Percentiles rank a stretch among this genome's conserved stretches.
phyloP scores from a whole-genome alignment of 2,329 filamentous ascomycete species.

The Dactylellina haptotyla region DNA sequence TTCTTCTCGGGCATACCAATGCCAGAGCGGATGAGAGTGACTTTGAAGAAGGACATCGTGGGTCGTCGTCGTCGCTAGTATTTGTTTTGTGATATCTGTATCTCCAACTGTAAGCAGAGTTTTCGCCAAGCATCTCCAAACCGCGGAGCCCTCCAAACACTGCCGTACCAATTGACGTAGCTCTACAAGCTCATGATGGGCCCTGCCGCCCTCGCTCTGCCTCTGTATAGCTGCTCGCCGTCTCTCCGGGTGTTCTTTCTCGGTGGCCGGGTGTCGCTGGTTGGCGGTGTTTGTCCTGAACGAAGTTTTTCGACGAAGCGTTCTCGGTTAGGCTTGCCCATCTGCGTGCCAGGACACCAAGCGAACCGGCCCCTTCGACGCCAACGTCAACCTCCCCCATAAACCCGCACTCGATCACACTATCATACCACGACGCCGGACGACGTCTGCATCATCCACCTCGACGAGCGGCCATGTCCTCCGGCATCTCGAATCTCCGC shows the following conservation, averaged over 20 bases:
- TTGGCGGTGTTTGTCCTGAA: neutral
- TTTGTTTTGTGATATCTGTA: slow-evolving; percentile 21
- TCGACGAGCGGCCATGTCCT: slow-evolving; percentile 18
- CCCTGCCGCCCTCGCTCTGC: neutral
- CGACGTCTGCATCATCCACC: no score
- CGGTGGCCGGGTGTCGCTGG: neutral
- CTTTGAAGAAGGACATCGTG: slow-evolving; percentile 83
- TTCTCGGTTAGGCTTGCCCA: slow-evolving; percentile 31
- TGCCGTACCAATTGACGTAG: slow-evolving; percentile 11
- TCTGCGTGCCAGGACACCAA: neutral
- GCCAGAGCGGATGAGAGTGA: slow-evolving; percentile 86
- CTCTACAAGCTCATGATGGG: slow-evolving; percentile 25
- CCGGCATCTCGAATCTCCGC: neutral
- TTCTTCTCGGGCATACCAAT: slow-evolving; percentile 87
- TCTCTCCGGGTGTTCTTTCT: neutral
- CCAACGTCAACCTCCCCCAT: slow-evolving; percentile 8
- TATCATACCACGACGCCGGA: no score
- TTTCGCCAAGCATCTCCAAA: neutral
- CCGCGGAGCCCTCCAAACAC: neutral
- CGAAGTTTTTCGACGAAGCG: neutral
- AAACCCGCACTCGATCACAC: neutral
- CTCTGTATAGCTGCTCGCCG: neutral
- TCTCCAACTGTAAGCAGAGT: neutral
- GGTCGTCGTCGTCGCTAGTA: slow-evolving; percentile 12
- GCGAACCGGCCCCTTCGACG: neutral